Conservation (phyloP, 2,329 filamentous ascomycete genomes). For the Orbilia ellipsospora region DNA sequence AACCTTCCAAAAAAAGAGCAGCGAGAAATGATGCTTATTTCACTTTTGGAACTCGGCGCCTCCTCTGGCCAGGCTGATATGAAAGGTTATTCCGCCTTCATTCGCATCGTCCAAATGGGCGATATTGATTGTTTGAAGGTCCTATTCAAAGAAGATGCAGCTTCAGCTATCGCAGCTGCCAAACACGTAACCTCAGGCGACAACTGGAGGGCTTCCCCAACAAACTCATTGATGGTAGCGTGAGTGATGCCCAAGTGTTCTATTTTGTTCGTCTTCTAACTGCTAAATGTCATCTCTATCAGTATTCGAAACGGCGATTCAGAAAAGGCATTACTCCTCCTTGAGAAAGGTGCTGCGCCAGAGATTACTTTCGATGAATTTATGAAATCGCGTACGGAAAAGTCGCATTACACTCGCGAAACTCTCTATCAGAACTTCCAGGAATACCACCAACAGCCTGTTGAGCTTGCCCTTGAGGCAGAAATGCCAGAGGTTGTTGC, state of each 20-base stretch:
- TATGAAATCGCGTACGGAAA: constrained; percentile 69
- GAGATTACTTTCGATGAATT: constrained; percentile 73
- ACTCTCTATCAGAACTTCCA: constrained; percentile 66
- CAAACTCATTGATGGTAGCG: constrained; percentile 26
- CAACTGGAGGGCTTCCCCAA: constrained; percentile 20
- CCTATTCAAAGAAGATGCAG: constrained; percentile 62
- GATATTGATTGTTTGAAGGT: constrained; percentile 64
- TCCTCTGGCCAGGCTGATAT: constrained; percentile 77
- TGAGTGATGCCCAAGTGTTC: constrained; percentile 17
- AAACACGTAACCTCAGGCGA: constrained; percentile 22
- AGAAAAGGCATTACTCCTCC: constrained; percentile 70
- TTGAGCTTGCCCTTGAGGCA: constrained; percentile 70
- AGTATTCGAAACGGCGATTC: constrained; percentile 64
- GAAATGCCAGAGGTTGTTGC: constrained; percentile 68
- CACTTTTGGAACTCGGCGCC: constrained; percentile 76
- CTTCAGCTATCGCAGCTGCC: constrained; percentile 29
- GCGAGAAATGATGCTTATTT: constrained; percentile 68
- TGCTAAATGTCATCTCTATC: constrained; percentile 63
- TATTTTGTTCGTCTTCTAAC: not conserved
- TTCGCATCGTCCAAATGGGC: constrained; percentile 70
- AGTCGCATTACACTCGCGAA: constrained; percentile 61
- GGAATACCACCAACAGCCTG: constrained; percentile 70
- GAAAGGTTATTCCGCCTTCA: constrained; percentile 73
- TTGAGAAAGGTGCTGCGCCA: constrained; percentile 72
- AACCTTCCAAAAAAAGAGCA: constrained; percentile 70